A percentile compares a stretch with the other conserved stretches of the same genome.
phyloP scores from a whole-genome alignment of 2,329 filamentous ascomycete species.

The Aureobasidium sp. region DNA sequence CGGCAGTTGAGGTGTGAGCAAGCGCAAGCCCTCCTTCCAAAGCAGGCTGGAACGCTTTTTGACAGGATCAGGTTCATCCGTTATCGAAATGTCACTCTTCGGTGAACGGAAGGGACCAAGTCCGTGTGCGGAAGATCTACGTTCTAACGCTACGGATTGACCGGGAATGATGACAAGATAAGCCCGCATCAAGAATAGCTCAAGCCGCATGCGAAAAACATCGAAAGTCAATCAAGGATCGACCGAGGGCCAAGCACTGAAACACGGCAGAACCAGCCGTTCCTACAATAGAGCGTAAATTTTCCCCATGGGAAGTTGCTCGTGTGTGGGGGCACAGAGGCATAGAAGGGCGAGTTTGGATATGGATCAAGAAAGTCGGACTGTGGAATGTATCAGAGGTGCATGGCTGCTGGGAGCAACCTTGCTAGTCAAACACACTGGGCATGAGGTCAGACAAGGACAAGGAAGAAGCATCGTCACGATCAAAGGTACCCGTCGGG shows the following conservation, averaged over 20 bases:
- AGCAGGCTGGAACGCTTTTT: neutral
- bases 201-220: conserved; percentile 2
- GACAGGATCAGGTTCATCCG: neutral
- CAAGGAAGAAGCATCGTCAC: neutral
- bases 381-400: conserved; percentile 7
- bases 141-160: neutral
- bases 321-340: neutral
- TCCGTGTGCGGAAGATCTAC: neutral
- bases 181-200: conserved; percentile 6
- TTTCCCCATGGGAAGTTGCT: neutral
- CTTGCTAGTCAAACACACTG: neutral
- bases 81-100: neutral
- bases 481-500: conserved; percentile 5
- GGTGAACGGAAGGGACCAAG: neutral
- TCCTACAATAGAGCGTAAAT: neutral
- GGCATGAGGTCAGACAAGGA: neutral
- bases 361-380: neutral
- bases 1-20: neutral
- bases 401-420: neutral
- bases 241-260: neutral
- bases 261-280: conserved; percentile 4
- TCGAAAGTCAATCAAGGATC: conserved; percentile 4
- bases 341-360: neutral
- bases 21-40: neutral
- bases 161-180: neutral